phyloP scores from a whole-genome alignment of 2,329 filamentous ascomycete species.

The Paramyrothecium sp. region DNA sequence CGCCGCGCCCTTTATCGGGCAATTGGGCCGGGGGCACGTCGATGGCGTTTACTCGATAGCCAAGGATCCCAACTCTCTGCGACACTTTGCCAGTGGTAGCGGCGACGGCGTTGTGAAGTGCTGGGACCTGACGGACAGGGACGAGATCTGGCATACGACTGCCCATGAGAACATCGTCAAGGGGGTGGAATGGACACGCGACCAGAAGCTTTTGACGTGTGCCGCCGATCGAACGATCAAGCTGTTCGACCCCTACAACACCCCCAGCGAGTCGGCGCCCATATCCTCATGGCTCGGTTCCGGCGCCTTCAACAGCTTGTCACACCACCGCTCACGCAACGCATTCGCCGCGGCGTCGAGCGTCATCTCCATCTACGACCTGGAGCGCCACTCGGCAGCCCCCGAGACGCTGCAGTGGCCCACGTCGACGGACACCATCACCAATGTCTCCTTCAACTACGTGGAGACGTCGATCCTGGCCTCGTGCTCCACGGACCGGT shows the following conservation, averaged over 20 bases:
- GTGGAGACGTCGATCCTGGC: slow-evolving; percentile 89
- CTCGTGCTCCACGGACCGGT: slow-evolving; percentile 81
- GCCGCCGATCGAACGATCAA: slow-evolving; percentile 85
- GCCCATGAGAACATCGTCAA: slow-evolving; percentile 95
- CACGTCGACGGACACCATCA: slow-evolving; percentile 87
- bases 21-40: slow-evolving; percentile 87
- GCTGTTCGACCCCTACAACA: slow-evolving; percentile 86
- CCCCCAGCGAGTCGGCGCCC: slow-evolving; percentile 65
- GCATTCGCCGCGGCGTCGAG: slow-evolving; percentile 78
- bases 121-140: slow-evolving; percentile 73
- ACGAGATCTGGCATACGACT: slow-evolving; percentile 73
- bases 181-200: slow-evolving; percentile 83
- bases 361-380: slow-evolving; percentile 84
- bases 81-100: slow-evolving; percentile 77
- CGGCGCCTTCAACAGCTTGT: slow-evolving; percentile 78
- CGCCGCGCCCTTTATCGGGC: slow-evolving; percentile 69
- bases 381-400: slow-evolving; percentile 75
- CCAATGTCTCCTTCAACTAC: slow-evolving; percentile 84
- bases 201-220: slow-evolving; percentile 82
- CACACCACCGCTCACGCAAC: slow-evolving; percentile 76
- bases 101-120: slow-evolving; percentile 94
- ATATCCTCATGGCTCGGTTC: slow-evolving; percentile 81
- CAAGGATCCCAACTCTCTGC: slow-evolving; percentile 73
- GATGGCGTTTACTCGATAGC: slow-evolving; percentile 81
- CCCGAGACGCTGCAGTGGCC: slow-evolving; percentile 86